Base-by-base conservation (phyloP, 495 filamentous ascomycete species). In the Cercophora scortea region DNA sequence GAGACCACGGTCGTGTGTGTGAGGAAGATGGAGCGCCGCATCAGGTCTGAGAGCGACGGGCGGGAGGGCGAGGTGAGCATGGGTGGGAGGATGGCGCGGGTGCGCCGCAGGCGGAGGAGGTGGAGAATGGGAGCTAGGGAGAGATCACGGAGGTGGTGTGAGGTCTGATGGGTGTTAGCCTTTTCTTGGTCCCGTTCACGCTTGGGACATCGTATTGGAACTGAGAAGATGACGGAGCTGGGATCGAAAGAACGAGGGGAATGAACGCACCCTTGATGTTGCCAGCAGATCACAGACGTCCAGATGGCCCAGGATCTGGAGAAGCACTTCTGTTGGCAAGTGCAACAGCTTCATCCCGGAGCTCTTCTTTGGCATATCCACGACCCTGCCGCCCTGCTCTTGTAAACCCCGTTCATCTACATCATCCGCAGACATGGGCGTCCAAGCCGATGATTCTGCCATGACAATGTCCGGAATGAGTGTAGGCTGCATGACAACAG, bases 231-330 rank as follows among this genome's bases (percentile, higher is more conserved):
- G 33, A 7, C 50, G 35, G 43, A 47, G 19, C 47, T 34, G 32
- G 42, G 35, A n/a, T n/a, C n/a, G n/a, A 53, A 34, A 40, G 39
- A 49, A 49, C 16, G 43, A 49, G 49, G 51, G 56, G 50, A 32
- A 19, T 44, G 46, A 33, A 73, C 70, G 62, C 73, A 80, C 78
- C 62, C 80, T 76, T 16, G 77, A 75, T 54, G 73, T 65, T 47
- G 71, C 61, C 52, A 81, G 67, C 55, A 84, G 67, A 61, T 84
- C 80, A 52, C 71, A 72, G 52, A 82, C 74, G 50, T 83, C 79
- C 53, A 84, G 66, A 62, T 72, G 75, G 43, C 71, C 65, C 50
- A 81, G 67, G 45, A 83, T 64, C 47, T 75, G 70, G 56, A 78
- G 70, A 42, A 83, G 59, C 56, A 84, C 67, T 63, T 84, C 81